phyloP scores from a whole-genome alignment of 441 rosid species.

The Erodium trifolium region DNA sequence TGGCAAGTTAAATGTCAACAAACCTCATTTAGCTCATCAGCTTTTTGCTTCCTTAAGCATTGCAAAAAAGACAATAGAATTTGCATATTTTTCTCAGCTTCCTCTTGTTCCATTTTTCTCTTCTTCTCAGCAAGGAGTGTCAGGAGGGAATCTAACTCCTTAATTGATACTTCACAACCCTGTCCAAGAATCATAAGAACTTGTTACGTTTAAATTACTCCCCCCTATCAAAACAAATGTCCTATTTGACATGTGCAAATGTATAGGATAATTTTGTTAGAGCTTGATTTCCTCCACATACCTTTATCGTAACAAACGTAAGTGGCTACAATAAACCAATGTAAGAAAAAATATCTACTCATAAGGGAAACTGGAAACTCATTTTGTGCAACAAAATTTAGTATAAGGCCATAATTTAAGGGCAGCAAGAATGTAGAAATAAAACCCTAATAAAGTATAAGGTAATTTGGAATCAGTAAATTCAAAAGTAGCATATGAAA shows the following conservation, averaged over 20 bases:
- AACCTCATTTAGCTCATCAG: constrained; percentile 86
- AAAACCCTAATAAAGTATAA: no score
- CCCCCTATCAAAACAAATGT: not conserved
- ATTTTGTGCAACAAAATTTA: not conserved
- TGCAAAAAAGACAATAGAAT: constrained; percentile 83
- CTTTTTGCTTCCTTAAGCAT: constrained; percentile 81
- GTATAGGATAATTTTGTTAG: no score
- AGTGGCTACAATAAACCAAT: not conserved
- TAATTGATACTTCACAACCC: constrained; percentile 87
- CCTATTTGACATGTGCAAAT: not conserved
- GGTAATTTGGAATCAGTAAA: not conserved
- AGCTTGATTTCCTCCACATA: no score
- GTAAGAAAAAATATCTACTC: not conserved
- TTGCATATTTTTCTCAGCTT: constrained; percentile 98
- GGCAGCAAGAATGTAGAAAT: no score
- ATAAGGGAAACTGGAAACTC: not conserved
- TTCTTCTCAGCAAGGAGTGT: constrained; percentile 75
- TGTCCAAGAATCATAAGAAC: constrained; percentile 40
- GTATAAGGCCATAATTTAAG: no score
- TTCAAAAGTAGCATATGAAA: not conserved
- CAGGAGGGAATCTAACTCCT: constrained; percentile 75
- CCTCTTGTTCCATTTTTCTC: constrained; percentile 97
- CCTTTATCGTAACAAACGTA: no score
- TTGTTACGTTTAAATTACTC: constrained; percentile 19
- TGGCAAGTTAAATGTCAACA: constrained; percentile 16